phyloP scores from a whole-genome alignment of 2,329 filamentous ascomycete species.

The Sporothrix phasma region DNA sequence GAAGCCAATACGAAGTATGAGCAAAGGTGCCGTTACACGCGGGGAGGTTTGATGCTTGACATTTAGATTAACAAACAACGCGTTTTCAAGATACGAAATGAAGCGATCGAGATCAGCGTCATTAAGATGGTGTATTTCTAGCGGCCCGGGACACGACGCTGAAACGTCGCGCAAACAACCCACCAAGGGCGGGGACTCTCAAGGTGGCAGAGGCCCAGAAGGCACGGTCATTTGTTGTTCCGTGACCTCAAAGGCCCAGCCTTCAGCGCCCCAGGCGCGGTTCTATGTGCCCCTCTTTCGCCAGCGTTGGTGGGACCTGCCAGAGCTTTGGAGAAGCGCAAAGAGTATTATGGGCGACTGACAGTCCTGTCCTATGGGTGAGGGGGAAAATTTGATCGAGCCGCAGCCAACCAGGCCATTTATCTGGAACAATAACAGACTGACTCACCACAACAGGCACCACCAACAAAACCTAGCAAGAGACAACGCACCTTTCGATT shows the following conservation, averaged over 20 bases:
- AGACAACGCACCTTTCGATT: background rate
- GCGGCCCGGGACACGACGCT: background rate
- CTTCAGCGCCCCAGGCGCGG: background rate
- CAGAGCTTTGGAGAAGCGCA: constrained; percentile 4
- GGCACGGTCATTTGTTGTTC: constrained; percentile 12
- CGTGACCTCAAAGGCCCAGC: background rate
- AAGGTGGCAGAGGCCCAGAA: background rate
- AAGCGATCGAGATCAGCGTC: too few relatives aligned
- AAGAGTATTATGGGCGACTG: background rate
- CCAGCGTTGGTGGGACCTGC: background rate
- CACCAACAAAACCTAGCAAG: background rate
- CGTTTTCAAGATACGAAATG: too few relatives aligned
- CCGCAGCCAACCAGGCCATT: background rate
- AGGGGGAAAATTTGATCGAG: background rate
- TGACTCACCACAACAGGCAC: background rate
- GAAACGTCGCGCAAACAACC: background rate
- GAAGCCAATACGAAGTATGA: too few relatives aligned
- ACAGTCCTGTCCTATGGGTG: background rate
- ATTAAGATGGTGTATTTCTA: too few relatives aligned
- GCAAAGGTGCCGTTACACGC: too few relatives aligned
- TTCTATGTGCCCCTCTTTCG: background rate
- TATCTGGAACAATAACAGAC: background rate
- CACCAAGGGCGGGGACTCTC: background rate
- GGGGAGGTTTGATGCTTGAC: too few relatives aligned
- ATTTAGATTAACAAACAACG: too few relatives aligned